phyloP scores from a whole-genome alignment of 2,329 filamentous ascomycete genomes.

The Stenocarpella maydis region DNA sequence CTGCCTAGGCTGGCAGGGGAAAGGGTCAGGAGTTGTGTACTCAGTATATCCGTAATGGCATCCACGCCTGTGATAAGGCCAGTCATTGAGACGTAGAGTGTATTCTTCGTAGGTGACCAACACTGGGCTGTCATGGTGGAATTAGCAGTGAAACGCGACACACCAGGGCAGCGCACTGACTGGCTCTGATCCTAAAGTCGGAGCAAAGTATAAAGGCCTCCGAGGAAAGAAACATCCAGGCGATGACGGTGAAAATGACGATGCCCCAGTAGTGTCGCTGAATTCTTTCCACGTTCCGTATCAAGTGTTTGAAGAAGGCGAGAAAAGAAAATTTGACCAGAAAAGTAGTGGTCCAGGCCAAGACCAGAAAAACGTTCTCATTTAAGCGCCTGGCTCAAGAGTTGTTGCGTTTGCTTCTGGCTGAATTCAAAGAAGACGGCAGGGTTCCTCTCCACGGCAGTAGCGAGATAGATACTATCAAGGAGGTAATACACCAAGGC shows the following conservation, averaged over 20 bases:
- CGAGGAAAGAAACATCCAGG: background rate
- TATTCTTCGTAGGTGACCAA: background rate
- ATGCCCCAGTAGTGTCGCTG: background rate
- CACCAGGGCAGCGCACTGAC: background rate
- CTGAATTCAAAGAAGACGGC: background rate
- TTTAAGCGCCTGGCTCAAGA: background rate
- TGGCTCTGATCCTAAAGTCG: background rate
- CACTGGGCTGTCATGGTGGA: background rate
- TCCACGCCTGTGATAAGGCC: constrained; percentile 10
- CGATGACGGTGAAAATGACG: background rate
- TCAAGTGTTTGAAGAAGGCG: constrained; percentile 7
- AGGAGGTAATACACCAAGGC: background rate
- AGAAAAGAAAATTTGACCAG: constrained; percentile 16
- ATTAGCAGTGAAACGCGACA: background rate
- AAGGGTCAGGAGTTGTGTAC: background rate
- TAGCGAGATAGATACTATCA: background rate
- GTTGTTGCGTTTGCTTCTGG: background rate
- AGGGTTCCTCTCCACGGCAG: background rate
- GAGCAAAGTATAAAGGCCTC: constrained; percentile 3
- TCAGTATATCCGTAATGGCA: constrained; percentile 9
- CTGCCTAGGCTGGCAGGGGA: background rate
- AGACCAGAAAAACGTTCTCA: background rate
- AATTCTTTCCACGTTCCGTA: background rate
- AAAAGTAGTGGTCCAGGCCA: background rate
- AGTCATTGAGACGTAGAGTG: constrained; percentile 8